Percentiles rank a stretch among this genome's conserved stretches.
Evolutionary conservation across 1,284 basidiomycete genomes (phyloP).

Genomic region (Cutaneotrichosporon sp.): DNA sequence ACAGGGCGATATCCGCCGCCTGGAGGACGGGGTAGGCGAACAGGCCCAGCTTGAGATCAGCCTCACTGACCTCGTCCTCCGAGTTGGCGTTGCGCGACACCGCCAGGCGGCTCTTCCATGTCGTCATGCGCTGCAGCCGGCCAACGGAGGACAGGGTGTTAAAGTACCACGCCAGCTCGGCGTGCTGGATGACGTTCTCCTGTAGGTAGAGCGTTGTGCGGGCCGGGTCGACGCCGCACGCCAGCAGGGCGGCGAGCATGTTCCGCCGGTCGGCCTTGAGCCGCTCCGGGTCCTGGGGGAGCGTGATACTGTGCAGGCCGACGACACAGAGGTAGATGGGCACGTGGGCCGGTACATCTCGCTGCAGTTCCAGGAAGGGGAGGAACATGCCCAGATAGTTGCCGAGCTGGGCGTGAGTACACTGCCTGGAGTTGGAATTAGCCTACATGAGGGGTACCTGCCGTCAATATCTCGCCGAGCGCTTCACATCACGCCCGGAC

Average conservation of each 20-base stretch:
- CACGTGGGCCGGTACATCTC: conserved; percentile 57
- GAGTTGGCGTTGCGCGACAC: conserved; percentile 66
- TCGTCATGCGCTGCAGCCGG: conserved; percentile 81
- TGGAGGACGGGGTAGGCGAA: conserved; percentile 91
- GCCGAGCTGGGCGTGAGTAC: conserved; percentile 61
- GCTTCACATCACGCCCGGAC: conserved; percentile 10
- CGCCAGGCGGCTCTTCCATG: conserved; percentile 68
- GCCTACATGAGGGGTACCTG: conserved; percentile 75
- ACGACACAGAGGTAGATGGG: conserved; percentile 78
- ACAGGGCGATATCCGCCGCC: conserved; percentile 85
- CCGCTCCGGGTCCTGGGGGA: conserved; percentile 73
- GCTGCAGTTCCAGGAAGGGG: conserved; percentile 57
- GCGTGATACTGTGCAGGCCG: conserved; percentile 84
- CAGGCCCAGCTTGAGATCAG: conserved; percentile 72
- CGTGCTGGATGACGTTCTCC: conserved; percentile 77
- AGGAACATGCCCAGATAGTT: conserved; percentile 70
- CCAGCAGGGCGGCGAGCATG: conserved; percentile 76
- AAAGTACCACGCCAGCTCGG: conserved; percentile 87
- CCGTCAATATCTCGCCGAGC: conserved; percentile 51
- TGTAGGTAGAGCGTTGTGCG: conserved; percentile 79
- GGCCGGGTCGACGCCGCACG: conserved; percentile 76
- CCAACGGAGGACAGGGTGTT: conserved; percentile 80
- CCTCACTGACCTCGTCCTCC: conserved; percentile 73
- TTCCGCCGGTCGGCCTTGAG: conserved; percentile 64
- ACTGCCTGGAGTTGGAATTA: background rate